A percentile compares a stretch with the other conserved stretches of the same genome.
phyloP scores from a whole-genome alignment of 345 rosid species.

The Brassica juncea region DNA sequence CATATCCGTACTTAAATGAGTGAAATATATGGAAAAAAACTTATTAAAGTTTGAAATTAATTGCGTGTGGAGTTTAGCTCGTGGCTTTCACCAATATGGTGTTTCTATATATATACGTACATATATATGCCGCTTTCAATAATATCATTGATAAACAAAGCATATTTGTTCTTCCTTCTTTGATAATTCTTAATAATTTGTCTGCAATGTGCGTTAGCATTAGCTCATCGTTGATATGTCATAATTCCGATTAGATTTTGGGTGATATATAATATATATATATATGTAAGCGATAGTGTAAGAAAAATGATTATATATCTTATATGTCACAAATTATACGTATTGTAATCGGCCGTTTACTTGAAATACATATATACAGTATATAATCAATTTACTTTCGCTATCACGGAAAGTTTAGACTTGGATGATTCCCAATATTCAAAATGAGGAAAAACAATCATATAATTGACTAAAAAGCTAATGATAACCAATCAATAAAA shows the following conservation, averaged over 20 bases:
- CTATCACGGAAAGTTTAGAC: slow-evolving; percentile 40
- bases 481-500: slow-evolving; percentile 42
- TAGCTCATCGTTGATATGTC: not conserved
- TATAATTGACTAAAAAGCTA: slow-evolving; percentile 41
- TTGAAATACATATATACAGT: not conserved
- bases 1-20: not conserved
- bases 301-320: not conserved
- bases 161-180: not conserved
- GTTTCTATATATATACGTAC: slow-evolving; percentile 29
- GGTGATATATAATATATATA: not conserved
- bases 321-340: not conserved
- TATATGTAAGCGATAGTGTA: too few relatives aligned
- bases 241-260: not conserved
- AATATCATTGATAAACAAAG: slow-evolving; percentile 15
- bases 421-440: slow-evolving; percentile 36
- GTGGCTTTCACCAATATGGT: slow-evolving; percentile 46
- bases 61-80: slow-evolving; percentile 38
- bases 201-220: not conserved
- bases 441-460: slow-evolving; percentile 35
- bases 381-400: slow-evolving; percentile 21
- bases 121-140: slow-evolving; percentile 26
- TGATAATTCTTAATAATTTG: not conserved
- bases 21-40: slow-evolving; percentile 16
- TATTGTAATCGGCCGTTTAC: not conserved
- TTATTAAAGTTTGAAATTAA: slow-evolving; percentile 24